Evolutionary conservation across 495 filamentous ascomycete genomes (phyloP).

Genomic region (Xylaria longipes): DNA sequence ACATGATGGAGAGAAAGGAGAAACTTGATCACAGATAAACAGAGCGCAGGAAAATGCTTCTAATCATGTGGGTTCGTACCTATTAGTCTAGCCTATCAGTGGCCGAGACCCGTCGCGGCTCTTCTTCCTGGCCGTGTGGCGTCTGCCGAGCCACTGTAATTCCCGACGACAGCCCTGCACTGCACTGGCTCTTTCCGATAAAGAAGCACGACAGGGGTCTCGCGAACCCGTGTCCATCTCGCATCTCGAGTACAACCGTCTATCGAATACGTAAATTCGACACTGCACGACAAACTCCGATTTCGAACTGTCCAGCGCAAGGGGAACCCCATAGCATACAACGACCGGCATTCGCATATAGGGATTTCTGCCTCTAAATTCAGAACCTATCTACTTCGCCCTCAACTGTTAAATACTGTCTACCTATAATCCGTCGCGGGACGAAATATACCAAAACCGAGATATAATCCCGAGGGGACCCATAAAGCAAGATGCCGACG

Average conservation of each 20-base stretch:
- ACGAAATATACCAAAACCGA: slow-evolving; percentile 5
- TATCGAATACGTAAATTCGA: neutral
- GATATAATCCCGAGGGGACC: neutral
- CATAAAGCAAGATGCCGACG: slow-evolving; percentile 55
- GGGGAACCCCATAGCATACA: neutral
- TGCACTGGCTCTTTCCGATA: slow-evolving; percentile 12
- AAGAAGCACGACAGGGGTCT: slow-evolving; percentile 20
- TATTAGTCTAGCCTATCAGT: neutral
- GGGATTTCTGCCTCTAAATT: neutral
- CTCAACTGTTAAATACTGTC: neutral
- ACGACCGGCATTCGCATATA: neutral
- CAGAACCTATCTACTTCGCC: neutral
- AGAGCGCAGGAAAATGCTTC: slow-evolving; percentile 3
- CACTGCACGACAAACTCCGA: neutral
- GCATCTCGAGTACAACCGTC: neutral
- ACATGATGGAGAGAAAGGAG: neutral
- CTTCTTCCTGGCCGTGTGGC: slow-evolving; percentile 14
- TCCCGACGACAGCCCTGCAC: neutral
- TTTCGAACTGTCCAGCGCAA: neutral
- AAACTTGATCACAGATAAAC: neutral
- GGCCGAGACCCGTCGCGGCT: neutral
- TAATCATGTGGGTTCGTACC: neutral
- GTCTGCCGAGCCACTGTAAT: slow-evolving; percentile 16
- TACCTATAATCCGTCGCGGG: neutral
- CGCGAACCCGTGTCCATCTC: slow-evolving; percentile 21